Evolutionary conservation across 495 filamentous ascomycete species (phyloP).

Genomic region (Cetradonia linearis): DNA sequence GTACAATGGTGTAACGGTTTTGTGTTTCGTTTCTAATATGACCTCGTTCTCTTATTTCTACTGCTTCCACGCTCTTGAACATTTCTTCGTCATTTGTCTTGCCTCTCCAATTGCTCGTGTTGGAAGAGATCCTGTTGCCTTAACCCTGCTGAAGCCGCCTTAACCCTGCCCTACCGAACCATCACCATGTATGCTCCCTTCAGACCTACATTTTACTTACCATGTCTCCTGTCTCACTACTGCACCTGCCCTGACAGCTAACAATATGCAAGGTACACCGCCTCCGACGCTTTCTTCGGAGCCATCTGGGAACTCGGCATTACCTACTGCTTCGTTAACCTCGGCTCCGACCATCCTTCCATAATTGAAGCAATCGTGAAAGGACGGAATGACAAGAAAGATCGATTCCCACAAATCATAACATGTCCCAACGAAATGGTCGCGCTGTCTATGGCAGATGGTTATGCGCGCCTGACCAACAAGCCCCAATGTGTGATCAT

Average conservation of each 20-base stretch:
- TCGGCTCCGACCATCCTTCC: conserved; percentile 86
- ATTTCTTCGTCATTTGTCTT: background rate
- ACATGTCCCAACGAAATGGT: conserved; percentile 99
- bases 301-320: background rate
- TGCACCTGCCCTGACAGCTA: background rate
- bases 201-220: background rate
- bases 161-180: background rate
- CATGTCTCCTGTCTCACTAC: too few species aligned
- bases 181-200: conserved; percentile 2
- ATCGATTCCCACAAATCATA: conserved; percentile 73
- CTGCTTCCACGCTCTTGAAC: background rate
- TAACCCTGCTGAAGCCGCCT: background rate
- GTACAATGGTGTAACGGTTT: too few species aligned
- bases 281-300: conserved; percentile 7
- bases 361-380: conserved; percentile 97
- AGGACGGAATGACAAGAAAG: conserved; percentile 55
- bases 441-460: conserved; percentile 92
- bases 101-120: background rate
- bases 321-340: conserved; percentile 67
- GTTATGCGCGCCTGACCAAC: conserved; percentile 77
- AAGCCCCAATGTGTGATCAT: conserved; percentile 88
- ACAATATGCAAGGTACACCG: conserved; percentile 1
- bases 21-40: too few species aligned
- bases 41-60: background rate
- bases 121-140: background rate